phyloP scores from a whole-genome alignment of 371 early-diverging fungal species.

The Sporodiniella umbellata region DNA sequence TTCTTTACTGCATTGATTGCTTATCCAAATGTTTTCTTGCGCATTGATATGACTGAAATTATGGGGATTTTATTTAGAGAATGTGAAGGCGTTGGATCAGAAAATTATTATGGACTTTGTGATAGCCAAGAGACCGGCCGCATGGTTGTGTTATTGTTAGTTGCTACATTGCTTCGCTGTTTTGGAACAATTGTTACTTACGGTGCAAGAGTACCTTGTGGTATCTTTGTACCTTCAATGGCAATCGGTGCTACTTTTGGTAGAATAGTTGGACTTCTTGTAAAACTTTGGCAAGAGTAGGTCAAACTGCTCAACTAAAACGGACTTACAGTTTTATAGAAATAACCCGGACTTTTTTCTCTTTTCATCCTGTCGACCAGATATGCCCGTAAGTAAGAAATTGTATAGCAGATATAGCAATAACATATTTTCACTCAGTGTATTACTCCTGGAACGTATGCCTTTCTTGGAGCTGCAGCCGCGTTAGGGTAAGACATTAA shows the following conservation, averaged over 20 bases:
- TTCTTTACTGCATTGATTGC: constrained; percentile 72
- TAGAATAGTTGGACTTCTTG: constrained; percentile 82
- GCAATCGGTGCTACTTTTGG: constrained; percentile 93
- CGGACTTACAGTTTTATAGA: constrained; percentile 23
- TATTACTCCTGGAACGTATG: constrained; percentile 93
- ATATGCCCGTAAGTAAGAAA: constrained; percentile 53
- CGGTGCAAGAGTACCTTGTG: constrained; percentile 85
- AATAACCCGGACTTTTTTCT: constrained; percentile 66
- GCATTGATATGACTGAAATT: constrained; percentile 84
- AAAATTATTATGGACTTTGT: constrained; percentile 65
- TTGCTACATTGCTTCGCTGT: constrained; percentile 67
- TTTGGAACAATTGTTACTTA: constrained; percentile 73
- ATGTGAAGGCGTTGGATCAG: constrained; percentile 62
- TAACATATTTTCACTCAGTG: constrained; percentile 45
- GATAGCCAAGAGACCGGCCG: constrained; percentile 33
- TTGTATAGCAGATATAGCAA: background rate
- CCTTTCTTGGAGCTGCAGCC: constrained; percentile 95
- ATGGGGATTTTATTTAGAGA: constrained; percentile 84
- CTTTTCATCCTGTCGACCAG: constrained; percentile 77
- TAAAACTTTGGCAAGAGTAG: constrained; percentile 59
- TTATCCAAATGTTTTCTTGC: constrained; percentile 78
- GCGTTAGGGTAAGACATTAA: constrained; percentile 81
- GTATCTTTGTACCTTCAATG: constrained; percentile 95
- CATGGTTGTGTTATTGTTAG: constrained; percentile 52
- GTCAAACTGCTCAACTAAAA: constrained; percentile 3